Conservation (phyloP, 2,329 filamentous ascomycete species). For the Diaporthe sp. region DNA sequence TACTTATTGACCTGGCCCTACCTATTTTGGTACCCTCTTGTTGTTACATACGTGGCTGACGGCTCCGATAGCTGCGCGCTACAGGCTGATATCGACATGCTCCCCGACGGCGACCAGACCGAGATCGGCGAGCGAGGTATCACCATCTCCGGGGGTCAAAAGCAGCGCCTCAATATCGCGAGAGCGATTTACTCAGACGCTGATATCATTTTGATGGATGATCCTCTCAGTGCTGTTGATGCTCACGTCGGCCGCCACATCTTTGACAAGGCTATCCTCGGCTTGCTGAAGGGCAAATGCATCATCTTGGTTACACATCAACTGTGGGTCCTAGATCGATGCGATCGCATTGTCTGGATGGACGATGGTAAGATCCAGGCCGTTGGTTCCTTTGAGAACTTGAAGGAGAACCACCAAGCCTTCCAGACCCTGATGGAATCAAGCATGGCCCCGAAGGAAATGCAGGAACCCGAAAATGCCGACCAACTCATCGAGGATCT, state of each 20-base stretch:
- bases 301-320: constrained; percentile 78
- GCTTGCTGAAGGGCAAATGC: constrained; percentile 75
- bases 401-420: constrained; percentile 73
- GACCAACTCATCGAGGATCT: background rate
- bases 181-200: constrained; percentile 62
- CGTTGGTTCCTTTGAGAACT: constrained; percentile 74
- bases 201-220: constrained; percentile 51
- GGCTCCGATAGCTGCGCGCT: constrained; percentile 77
- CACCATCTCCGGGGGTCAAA: constrained; percentile 94
- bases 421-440: constrained; percentile 90
- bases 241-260: constrained; percentile 56
- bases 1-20: background rate
- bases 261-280: constrained; percentile 79
- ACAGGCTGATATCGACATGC: constrained; percentile 88
- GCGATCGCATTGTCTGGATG: constrained; percentile 77
- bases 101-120: constrained; percentile 89
- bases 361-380: constrained; percentile 73
- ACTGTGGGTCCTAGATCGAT: constrained; percentile 75
- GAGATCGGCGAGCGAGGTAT: constrained; percentile 97
- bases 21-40: background rate
- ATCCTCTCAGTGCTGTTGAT: constrained; percentile 53
- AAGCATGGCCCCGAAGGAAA: constrained; percentile 78
- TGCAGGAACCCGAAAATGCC: constrained; percentile 67
- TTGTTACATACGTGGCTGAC: constrained; percentile 27
- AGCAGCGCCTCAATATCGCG: constrained; percentile 94